Evolutionary conservation across 108 stramenopile species (phyloP).

Genomic region (Skeletonema potamos): DNA sequence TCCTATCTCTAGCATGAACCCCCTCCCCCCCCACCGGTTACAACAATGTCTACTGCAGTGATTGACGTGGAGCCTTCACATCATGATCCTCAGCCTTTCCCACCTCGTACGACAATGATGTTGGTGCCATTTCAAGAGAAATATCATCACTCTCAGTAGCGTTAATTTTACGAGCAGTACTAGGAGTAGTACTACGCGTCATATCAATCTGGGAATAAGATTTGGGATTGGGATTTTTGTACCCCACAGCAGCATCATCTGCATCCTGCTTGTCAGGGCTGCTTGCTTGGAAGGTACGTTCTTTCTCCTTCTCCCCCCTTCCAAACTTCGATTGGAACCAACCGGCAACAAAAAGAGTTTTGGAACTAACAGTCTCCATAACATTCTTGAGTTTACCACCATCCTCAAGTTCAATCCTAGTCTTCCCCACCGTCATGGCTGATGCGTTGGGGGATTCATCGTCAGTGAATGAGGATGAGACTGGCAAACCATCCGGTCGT

Average conservation of each 20-base stretch:
- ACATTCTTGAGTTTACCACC: not conserved
- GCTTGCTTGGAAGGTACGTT: not conserved
- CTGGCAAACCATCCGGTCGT: not conserved
- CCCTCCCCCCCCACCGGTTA: too few species aligned
- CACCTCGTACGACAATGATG: too few species aligned
- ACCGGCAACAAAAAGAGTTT: not conserved
- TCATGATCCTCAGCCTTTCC: too few species aligned
- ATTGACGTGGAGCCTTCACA: not conserved
- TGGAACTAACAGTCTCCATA: not conserved
- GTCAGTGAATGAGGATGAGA: not conserved
- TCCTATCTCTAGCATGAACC: too few species aligned
- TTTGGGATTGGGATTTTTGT: not conserved
- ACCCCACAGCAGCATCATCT: not conserved
- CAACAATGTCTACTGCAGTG: too few species aligned
- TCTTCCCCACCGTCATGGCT: not conserved
- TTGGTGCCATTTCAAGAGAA: not conserved
- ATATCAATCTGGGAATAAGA: not conserved
- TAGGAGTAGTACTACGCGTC: not conserved
- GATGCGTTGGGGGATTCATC: not conserved
- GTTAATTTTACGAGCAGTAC: not conserved
- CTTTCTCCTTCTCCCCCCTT: not conserved
- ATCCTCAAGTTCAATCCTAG: not conserved
- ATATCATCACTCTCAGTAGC: not conserved
- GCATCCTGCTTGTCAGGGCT: not conserved
- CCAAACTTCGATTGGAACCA: not conserved